These are phyloP conservation scores for Aphanomyces euteiches DNA, from an alignment of 352 stramenopile species.

Conservation along the genomic window DNA sequence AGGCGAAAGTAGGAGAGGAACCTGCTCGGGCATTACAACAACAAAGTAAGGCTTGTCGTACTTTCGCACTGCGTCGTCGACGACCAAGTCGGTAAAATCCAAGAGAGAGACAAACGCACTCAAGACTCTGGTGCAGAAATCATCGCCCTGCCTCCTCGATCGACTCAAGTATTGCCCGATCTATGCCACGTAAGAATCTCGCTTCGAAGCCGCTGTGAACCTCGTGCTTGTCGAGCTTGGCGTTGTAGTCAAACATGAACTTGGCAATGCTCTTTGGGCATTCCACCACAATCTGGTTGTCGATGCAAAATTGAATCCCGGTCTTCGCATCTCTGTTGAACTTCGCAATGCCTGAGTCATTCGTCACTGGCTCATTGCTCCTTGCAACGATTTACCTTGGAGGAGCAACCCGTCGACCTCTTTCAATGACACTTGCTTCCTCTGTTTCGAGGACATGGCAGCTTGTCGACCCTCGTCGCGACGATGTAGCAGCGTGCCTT, in stretches of 20 bases:
- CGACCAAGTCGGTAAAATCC: conserved; percentile 35
- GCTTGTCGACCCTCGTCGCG: neutral
- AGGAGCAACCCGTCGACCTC: neutral
- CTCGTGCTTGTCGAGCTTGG: conserved; percentile 8
- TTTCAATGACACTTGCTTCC: neutral
- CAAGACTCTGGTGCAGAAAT: neutral
- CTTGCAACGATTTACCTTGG: neutral
- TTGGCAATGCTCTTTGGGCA: neutral
- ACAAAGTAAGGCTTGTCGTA: neutral
- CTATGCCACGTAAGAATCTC: neutral
- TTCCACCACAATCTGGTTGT: neutral
- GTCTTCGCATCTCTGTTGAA: neutral
- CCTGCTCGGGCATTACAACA: neutral
- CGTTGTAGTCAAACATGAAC: conserved; percentile 9
- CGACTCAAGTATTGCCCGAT: neutral
- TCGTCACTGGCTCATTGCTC: too few species aligned
- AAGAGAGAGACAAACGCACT: neutral
- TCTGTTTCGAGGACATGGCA: neutral
- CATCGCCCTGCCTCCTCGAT: neutral
- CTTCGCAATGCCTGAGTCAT: conserved; percentile 11
- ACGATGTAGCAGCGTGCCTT: too few species aligned
- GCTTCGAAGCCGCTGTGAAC: neutral
- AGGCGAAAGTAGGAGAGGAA: conserved; percentile 98
- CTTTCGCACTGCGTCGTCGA: conserved; percentile 97
- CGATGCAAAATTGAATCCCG: conserved; percentile 9